Base-by-base conservation (phyloP, 805 yeast species). In the Spathaspora boniae region DNA sequence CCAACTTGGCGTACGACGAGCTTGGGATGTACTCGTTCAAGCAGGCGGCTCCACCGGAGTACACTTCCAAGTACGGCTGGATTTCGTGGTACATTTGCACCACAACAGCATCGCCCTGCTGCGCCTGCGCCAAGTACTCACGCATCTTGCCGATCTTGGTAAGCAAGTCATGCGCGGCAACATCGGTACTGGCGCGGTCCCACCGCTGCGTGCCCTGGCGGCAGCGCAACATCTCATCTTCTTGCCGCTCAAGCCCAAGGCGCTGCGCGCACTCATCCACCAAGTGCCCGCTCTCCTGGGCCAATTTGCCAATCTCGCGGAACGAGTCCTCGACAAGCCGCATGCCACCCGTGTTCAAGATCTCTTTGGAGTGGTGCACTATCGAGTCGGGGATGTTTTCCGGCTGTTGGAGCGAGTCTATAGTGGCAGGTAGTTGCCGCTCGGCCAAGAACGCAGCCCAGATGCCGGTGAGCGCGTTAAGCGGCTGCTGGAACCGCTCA, bases 361-460 rank as follows among this genome's bases (percentile, higher is more conserved):
- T 61, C 25, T 74, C 77, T 15, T 75, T 75, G 6, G 77, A 71
- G 41, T 80, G 80, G 7, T 70, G 71, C 0, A 77, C 38, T 1
- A 84, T 61, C 2, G 79, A 69, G 6, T 67, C 67, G 0, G 95
- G 93, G 0, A 83, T 51, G 16, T 68, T 44, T 59, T 73, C 60
- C 54, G 85, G 79, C 35, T 66, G 69, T 34, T 77, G 76, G 1
- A 82, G 49, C 0, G 82, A 62, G 34, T 83, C 88, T 2, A 86
- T 54, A 0, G 81, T 61, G 0, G 82, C 78, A 0, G 86, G 84
- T 1, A 85, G 53, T n/a, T 70, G 70, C 24, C 72, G 48, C 12
- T 68, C 74, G 0, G 70, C 60, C 4, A 82, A 44, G 42, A 67
- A 69, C 21, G 59, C 58, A 15, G 62, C 58, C 19, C 80, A 51